Evolutionary conservation across 805 yeast species (phyloP).

Genomic region (Schizosaccharomyces japonicus): DNA sequence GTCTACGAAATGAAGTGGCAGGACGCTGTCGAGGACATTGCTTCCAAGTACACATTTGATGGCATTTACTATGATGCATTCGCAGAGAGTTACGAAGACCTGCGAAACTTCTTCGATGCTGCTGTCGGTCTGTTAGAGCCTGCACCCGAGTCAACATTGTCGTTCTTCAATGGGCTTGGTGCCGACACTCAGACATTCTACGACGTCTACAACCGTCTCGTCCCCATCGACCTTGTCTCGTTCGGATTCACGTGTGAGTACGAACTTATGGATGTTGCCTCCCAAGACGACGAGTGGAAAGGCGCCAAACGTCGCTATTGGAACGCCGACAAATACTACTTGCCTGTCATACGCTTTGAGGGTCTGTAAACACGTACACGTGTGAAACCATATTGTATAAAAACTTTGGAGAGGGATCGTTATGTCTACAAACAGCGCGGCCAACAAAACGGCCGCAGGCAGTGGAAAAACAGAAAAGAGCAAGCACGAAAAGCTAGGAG

Average conservation of each 20-base stretch:
- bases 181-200: constrained; percentile 53
- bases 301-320: constrained; percentile 4
- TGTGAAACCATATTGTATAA: no score
- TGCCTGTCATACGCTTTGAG: neutral
- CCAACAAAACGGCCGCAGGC: no score
- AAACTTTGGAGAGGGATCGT: no score
- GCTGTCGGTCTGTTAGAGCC: constrained; percentile 37
- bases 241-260: constrained; percentile 54
- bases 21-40: constrained; percentile 21
- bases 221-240: constrained; percentile 50
- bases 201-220: constrained; percentile 68
- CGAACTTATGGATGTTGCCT: constrained; percentile 14
- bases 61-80: constrained; percentile 88
- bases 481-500: no score
- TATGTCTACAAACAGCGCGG: no score
- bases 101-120: constrained; percentile 62
- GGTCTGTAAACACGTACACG: no score
- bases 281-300: constrained; percentile 2
- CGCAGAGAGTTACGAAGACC: constrained; percentile 73
- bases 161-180: constrained; percentile 80
- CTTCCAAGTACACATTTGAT: constrained; percentile 51
- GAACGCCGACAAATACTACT: neutral
- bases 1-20: constrained; percentile 86
- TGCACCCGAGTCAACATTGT: constrained; percentile 39
- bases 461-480: no score